Evolutionary conservation across 805 yeast species (phyloP), one percentile per base, ranked within the genome.

Genomic region (Zygosaccharomyces lentus): DNA sequence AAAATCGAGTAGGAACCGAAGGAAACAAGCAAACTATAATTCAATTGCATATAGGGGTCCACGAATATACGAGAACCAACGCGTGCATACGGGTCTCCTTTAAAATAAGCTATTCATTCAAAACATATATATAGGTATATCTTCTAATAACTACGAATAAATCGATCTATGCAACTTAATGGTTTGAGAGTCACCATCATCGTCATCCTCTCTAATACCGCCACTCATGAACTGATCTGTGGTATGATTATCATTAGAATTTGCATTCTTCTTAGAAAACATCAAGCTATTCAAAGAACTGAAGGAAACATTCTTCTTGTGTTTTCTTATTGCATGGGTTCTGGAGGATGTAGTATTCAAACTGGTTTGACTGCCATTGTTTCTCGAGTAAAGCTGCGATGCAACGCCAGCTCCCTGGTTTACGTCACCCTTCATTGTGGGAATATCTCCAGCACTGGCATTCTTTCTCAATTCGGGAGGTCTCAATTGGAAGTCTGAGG

Each of bases 251-350:
- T 54, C 53, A 29, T 53, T 50, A 7, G 52, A 44, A 15, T 50
- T 53, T 1, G 57, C 52, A 30, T 49, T 58, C 45, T 62, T 62
- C 43, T 63, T 64, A 2, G 68, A 61, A 39, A 64, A 64, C 57
- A 63, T 57, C 27, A 63, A 53, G 46, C 65, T 62, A 45, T 64
- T 64, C 47, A 64, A 47, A 1, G 68, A 64, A 42, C 65, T 57
- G 39, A 64, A 64, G 0, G 68, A 64, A 2, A 63, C 67, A 34
- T 60, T 63, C 41, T 64, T 64, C 42, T 59, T 61, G 42, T 64
- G 68, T 32, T 58, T 64, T 46, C 67, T 53, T 3, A 58, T 47
- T 8, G 64, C 58, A 35, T 61, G 65, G 4, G 58, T 55, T 43
- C 64, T 57, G 7, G 55, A 35, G 21, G 49, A 44, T 19, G 37